Base-by-base conservation (phyloP, 257 asterid species). In the Leptodermis oblonga region DNA sequence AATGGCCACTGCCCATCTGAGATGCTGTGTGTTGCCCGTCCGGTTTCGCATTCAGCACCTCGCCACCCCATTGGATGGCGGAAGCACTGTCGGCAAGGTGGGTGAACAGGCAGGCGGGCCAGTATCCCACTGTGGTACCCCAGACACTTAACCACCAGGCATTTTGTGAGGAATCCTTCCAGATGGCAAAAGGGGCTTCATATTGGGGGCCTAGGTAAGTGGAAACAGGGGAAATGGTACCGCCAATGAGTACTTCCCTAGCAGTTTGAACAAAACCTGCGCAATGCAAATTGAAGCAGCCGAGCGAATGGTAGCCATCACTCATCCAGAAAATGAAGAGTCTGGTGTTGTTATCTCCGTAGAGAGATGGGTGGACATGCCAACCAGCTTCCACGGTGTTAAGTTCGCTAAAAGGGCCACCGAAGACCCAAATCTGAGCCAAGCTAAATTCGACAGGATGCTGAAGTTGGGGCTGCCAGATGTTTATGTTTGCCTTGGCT, bases 361-460 rank as follows among this genome's bases (percentile, higher is more conserved):
- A 23, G 4, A 39, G 23, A 2, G 0, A 20, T 8, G 68, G 68
- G 68, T 9, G 0, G 37, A 63, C 68, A 34, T 55, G 75, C 80
- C 80, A 70, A 4, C 80, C 76, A 48, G 68, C 76, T 76, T 70
- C 80, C 41, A 76, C 25, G 59, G 69, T 70, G 73, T 70, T 76
- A 28, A 70, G 30, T 36, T 70, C 48, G 25, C 68, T 39, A 18
- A 2, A 46, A 39, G 37, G 36, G 13, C 76, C 80, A 0, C 65
- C 73, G 3, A 58, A 17, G 15, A 76, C 61, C 80, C 76, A 76
- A 15, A 76, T 15, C 13, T 76, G 80, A 45, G 80, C 67, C 80
- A 64, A 56, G 71, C 80, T 76, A 59, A 70, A 76, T 34, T 56
- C 80, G 30, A 25, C 22, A 5, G 51, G 14, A 31, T 37, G 28